Evolutionary conservation across 148 eudicot species (phyloP).

Genomic region (Amaranthus cruentus): DNA sequence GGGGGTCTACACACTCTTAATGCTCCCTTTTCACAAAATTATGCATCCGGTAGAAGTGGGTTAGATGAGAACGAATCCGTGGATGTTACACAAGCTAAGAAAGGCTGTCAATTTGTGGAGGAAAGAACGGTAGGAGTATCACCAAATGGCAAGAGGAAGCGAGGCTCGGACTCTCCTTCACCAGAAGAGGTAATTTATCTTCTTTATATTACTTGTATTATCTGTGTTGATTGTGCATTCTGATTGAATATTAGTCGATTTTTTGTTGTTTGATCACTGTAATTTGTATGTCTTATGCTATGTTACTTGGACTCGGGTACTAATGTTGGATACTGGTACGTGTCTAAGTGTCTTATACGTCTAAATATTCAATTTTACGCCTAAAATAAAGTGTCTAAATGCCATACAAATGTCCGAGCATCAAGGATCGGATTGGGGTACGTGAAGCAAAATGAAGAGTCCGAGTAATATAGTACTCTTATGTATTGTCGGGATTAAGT

Average conservation of each 20-base stretch:
- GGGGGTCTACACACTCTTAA: conserved; percentile 38
- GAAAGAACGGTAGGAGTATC: conserved; percentile 40
- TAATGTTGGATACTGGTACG: too few relatives aligned
- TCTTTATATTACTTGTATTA: neutral
- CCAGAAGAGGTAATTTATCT: conserved; percentile 45
- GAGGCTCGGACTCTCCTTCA: conserved; percentile 45
- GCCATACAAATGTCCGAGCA: too few relatives aligned
- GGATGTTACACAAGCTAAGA: conserved; percentile 27
- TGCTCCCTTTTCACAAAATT: conserved; percentile 24
- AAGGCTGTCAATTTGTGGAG: conserved; percentile 37
- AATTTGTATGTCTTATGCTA: too few relatives aligned
- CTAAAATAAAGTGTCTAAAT: too few relatives aligned
- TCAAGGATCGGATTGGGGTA: too few relatives aligned
- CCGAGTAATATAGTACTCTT: too few relatives aligned
- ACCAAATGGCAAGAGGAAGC: conserved; percentile 59
- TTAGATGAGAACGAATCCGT: conserved; percentile 20
- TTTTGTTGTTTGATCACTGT: neutral
- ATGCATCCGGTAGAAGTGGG: conserved; percentile 18
- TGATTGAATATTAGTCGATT: neutral
- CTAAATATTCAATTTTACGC: too few relatives aligned
- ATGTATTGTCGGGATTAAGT: too few relatives aligned
- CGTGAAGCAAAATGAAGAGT: too few relatives aligned
- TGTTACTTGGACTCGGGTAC: too few relatives aligned
- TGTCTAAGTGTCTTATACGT: too few relatives aligned
- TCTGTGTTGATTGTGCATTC: neutral